phyloP scores from a whole-genome alignment of 1,284 basidiomycete species.

The Ganoderma sp. region DNA sequence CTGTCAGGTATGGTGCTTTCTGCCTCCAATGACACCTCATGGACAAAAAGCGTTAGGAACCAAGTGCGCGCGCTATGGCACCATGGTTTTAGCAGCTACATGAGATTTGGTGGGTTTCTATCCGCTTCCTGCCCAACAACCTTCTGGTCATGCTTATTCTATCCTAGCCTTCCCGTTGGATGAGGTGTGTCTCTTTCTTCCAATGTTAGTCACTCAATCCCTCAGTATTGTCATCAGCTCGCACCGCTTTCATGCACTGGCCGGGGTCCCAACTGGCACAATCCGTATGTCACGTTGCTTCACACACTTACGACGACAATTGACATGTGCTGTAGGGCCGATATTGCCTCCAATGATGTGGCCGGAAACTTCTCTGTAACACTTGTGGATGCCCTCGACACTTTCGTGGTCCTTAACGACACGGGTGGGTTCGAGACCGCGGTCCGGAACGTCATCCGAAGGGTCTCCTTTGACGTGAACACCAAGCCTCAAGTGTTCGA shows the following conservation, averaged over 20 bases:
- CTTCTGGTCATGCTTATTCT: not conserved
- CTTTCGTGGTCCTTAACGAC: constrained; percentile 80
- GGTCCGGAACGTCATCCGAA: constrained; percentile 74
- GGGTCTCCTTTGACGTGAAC: constrained; percentile 87
- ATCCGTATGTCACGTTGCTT: constrained; percentile 60
- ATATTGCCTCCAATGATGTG: constrained; percentile 82
- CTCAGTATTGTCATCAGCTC: constrained; percentile 53
- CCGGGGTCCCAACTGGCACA: constrained; percentile 79
- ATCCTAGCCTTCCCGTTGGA: constrained; percentile 80
- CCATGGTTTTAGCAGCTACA: constrained; percentile 83
- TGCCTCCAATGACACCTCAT: not conserved
- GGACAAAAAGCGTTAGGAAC: constrained; percentile 51
- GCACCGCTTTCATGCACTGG: constrained; percentile 87
- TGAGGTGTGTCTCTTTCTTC: constrained; percentile 55
- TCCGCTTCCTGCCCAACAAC: not conserved
- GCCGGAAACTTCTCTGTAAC: constrained; percentile 87
- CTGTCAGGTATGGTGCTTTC: constrained; percentile 56
- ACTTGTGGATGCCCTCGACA: constrained; percentile 82
- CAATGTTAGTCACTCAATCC: not conserved
- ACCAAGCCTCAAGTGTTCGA: constrained; percentile 93
- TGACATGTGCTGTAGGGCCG: constrained; percentile 50
- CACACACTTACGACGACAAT: not conserved
- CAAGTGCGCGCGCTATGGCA: constrained; percentile 79
- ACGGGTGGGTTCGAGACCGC: constrained; percentile 75
- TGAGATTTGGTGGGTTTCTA: constrained; percentile 66